Evolutionary conservation across 2,329 filamentous ascomycete genomes (phyloP), one percentile per base, ranked within the genome.

Genomic region (Leptodontidium sp.): DNA sequence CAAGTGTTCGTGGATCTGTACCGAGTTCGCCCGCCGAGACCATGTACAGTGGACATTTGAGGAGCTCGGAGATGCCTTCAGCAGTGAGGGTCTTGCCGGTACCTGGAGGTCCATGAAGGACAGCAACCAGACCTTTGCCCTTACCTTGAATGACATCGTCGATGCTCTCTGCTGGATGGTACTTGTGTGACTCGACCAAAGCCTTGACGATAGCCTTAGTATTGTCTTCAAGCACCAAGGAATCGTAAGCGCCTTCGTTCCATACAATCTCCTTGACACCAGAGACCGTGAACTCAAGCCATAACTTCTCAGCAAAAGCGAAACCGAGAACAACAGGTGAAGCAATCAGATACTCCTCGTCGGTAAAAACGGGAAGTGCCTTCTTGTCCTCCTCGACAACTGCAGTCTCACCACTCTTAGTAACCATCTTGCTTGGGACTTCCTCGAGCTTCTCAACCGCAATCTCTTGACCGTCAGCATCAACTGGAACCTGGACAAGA

Each of bases 41-140:
- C 84, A 92, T 93, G 79, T 97, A 97, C 0, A 97, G 82, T 0
- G 93, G 94, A 65, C 91, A 92, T 76, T 91, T 90, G 64, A 97
- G 88, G 14, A 94, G 85, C 77, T 97, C 93, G 11, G 92, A 92
- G 70, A 97, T 95, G 12, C 91, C 91, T 78, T 97, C 93, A 0
- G 93, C 93, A 0, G 94, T 97, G 6, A 97, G 84, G 0, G 93
- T 97, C 81, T 97, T 97, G 62, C 94, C 94, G 0, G 93, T 95
- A 21, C 93, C 94, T 0, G 94, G 93, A 4, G 93, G 92, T 2
- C 93, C 93, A 74, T 97, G 93, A 0, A 97, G 86, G 1, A 97
- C 91, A 49, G 86, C 84, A 47, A 97, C 93, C 17, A 97, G 88
- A 0, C 94, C 93, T 75, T 93, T 93, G 68, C 93, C 94, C 79